Conservation (phyloP, 257 asterid species). For the Jacaranda mimosifolia region DNA sequence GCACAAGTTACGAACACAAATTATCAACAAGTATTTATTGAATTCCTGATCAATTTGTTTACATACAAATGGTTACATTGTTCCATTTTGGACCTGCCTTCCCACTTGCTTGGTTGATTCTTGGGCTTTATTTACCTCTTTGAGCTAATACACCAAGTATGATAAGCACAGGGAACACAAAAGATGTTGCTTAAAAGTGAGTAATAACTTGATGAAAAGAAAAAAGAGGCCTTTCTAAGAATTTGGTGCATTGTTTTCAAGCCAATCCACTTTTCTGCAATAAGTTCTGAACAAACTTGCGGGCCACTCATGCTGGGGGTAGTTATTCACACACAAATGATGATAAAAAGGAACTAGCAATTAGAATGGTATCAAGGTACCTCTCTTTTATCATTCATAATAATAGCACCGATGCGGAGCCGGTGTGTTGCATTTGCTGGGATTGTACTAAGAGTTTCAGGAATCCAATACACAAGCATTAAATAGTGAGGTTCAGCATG, state of each 20-base stretch:
- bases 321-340: not conserved
- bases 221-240: not conserved
- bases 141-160: slow-evolving; percentile 8
- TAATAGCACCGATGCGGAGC: slow-evolving; percentile 76
- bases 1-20: not conserved
- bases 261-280: slow-evolving; percentile 13
- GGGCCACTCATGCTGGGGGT: not conserved
- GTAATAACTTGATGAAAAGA: not conserved
- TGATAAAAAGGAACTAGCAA: not conserved
- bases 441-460: slow-evolving; percentile 57
- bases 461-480: slow-evolving; percentile 83
- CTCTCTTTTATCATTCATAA: slow-evolving; percentile 77
- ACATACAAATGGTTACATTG: not conserved
- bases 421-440: slow-evolving; percentile 80
- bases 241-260: slow-evolving; percentile 1
- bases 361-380: slow-evolving; percentile 35
- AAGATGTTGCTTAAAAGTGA: not conserved
- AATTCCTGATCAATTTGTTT: not conserved
- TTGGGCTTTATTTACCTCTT: not conserved
- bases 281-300: slow-evolving; percentile 11
- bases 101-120: not conserved
- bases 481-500: slow-evolving; percentile 83
- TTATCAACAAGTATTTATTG: not conserved
- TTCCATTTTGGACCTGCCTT: slow-evolving; percentile 13
- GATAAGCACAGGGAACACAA: not conserved